phyloP scores from a whole-genome alignment of 352 stramenopile genomes.

The Phytopythium mirpurense region DNA sequence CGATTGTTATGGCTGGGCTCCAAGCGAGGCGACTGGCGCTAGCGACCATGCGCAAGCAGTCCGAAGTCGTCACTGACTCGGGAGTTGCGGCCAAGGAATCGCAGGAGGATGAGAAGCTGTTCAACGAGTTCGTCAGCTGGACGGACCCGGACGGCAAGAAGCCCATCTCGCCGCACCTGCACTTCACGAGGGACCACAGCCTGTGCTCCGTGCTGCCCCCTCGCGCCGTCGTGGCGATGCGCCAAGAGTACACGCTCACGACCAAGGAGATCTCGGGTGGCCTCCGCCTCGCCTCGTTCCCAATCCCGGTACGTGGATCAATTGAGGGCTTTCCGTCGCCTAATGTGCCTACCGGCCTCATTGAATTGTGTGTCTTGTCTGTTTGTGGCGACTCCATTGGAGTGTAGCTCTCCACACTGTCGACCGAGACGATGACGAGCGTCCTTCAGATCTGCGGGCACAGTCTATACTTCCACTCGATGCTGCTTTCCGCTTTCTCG shows the following conservation, averaged over 20 bases:
- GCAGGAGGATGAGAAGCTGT: constrained; percentile 71
- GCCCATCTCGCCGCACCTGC: constrained; percentile 58
- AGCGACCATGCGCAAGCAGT: constrained; percentile 51
- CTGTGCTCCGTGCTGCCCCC: constrained; percentile 64
- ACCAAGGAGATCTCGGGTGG: constrained; percentile 86
- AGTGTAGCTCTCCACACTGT: constrained; percentile 51
- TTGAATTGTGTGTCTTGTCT: too few relatives aligned
- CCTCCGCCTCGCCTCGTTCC: constrained; percentile 73
- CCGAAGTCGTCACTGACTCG: constrained; percentile 12
- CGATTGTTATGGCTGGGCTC: constrained; percentile 74
- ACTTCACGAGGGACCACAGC: constrained; percentile 73
- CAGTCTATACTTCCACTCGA: constrained; percentile 84
- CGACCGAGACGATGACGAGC: constrained; percentile 45
- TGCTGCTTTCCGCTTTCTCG: constrained; percentile 70
- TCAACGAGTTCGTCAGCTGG: constrained; percentile 86
- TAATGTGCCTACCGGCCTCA: neutral
- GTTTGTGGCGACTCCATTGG: neutral
- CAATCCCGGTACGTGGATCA: constrained; percentile 49
- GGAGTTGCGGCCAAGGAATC: constrained; percentile 21
- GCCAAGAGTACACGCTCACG: constrained; percentile 73
- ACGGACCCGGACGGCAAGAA: constrained; percentile 53
- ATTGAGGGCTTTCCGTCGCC: neutral
- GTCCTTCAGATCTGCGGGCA: constrained; percentile 79
- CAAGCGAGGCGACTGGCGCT: constrained; percentile 75
- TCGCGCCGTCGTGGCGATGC: constrained; percentile 45